Percentiles rank a stretch among this genome's conserved stretches.
phyloP scores from a whole-genome alignment of 2,329 filamentous ascomycete genomes.

The Phialophora chinensis region DNA sequence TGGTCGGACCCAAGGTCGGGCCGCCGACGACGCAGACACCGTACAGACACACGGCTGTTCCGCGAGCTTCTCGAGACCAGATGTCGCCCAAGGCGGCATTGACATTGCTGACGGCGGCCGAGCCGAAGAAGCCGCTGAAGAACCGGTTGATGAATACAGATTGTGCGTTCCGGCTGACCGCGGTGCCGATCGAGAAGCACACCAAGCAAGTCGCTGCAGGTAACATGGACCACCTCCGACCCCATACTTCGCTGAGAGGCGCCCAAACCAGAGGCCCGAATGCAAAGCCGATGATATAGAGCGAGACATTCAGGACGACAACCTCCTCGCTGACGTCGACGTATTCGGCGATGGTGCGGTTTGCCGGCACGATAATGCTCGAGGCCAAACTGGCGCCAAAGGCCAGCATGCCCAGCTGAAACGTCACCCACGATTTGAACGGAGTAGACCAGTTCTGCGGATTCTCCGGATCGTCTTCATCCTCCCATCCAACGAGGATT shows the following conservation, averaged over 20 bases:
- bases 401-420: conserved; percentile 58
- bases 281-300: conserved; percentile 54
- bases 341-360: conserved; percentile 51
- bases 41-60: conserved; percentile 49
- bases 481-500: conserved; percentile 28
- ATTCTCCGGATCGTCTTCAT: conserved; percentile 44
- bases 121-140: conserved; percentile 54
- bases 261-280: conserved; percentile 52
- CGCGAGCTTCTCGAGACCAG: conserved; percentile 47
- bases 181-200: conserved; percentile 56
- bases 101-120: conserved; percentile 52
- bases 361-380: conserved; percentile 58
- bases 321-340: conserved; percentile 52
- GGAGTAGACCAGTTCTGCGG: conserved; percentile 54
- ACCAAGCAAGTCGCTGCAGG: conserved; percentile 51
- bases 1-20: conserved; percentile 51
- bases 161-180: conserved; percentile 47
- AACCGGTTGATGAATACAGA: conserved; percentile 52
- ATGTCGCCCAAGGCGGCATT: conserved; percentile 54
- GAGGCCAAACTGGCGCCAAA: conserved; percentile 58
- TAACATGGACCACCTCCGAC: conserved; percentile 53
- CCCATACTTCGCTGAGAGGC: conserved; percentile 54
- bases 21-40: conserved; percentile 51
- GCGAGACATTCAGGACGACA: conserved; percentile 53
- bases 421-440: conserved; percentile 57